A percentile compares a stretch with the other conserved stretches of the same genome.
Conservation (phyloP, 176 grass and related monocot genomes). For the Saccharum officinarum region DNA sequence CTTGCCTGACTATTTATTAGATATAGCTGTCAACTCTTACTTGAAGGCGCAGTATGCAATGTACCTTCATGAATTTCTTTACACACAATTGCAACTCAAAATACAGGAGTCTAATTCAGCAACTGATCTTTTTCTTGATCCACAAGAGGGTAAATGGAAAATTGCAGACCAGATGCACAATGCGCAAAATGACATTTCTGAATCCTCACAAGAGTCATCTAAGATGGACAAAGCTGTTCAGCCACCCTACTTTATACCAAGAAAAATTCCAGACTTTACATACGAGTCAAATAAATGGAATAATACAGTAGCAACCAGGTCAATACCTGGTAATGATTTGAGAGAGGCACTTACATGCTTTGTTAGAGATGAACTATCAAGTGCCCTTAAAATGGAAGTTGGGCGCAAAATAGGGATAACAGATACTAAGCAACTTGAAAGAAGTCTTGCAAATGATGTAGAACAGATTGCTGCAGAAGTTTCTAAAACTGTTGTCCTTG, state of each 20-base stretch:
- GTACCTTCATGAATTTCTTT: conserved; percentile 61
- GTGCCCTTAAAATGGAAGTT: conserved; percentile 78
- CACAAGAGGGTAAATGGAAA: conserved; percentile 94
- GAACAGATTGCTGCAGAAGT: conserved; percentile 59
- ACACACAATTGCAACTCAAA: conserved; percentile 55
- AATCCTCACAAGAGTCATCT: conserved; percentile 31
- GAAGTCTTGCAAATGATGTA: conserved; percentile 55
- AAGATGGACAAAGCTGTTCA: conserved; percentile 45
- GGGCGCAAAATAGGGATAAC: conserved; percentile 63
- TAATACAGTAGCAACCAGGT: conserved; percentile 21
- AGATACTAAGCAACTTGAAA: conserved; percentile 51
- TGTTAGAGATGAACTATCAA: conserved; percentile 62
- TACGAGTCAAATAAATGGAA: conserved; percentile 36
- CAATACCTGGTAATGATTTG: conserved; percentile 41
- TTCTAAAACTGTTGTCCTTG: conserved; percentile 51
- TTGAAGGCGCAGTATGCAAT: conserved; percentile 63
- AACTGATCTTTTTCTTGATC: conserved; percentile 91
- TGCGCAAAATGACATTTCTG: conserved; percentile 30
- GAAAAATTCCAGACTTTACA: conserved; percentile 19
- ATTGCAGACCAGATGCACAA: conserved; percentile 57
- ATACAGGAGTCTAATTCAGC: conserved; percentile 44
- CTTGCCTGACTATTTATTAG: conserved; percentile 45
- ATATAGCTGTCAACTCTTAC: conserved; percentile 52
- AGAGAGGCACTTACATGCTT: conserved; percentile 51
- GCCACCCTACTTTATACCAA: conserved; percentile 53